phyloP scores from a whole-genome alignment of 164 flowering plant genomes.

The Saururus chinensis region DNA sequence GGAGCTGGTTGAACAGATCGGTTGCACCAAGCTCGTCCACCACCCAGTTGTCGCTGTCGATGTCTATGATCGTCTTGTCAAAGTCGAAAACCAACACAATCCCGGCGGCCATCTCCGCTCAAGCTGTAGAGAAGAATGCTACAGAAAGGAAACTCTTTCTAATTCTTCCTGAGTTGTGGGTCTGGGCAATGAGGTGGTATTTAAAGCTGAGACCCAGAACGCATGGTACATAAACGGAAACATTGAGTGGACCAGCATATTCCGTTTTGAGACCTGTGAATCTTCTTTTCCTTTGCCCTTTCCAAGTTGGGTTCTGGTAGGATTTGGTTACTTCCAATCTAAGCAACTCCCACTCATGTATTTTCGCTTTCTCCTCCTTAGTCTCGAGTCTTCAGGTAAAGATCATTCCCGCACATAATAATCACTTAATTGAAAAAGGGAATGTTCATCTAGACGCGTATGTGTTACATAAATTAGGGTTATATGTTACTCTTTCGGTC shows the following conservation, averaged over 20 bases:
- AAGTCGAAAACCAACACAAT: slow-evolving; percentile 63
- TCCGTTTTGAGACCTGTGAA: not conserved
- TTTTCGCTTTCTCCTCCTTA: too few relatives aligned
- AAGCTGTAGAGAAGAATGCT: not conserved
- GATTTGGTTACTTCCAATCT: not conserved
- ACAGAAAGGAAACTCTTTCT: too few relatives aligned
- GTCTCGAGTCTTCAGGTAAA: too few relatives aligned
- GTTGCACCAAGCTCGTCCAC: slow-evolving; percentile 53
- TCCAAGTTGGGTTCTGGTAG: too few relatives aligned
- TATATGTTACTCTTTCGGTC: too few relatives aligned
- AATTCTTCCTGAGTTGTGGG: not conserved
- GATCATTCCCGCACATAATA: too few relatives aligned
- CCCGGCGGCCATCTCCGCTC: slow-evolving; percentile 28
- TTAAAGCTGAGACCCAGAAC: not conserved
- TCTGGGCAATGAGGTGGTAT: not conserved
- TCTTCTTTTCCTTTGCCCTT: too few relatives aligned
- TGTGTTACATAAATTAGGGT: too few relatives aligned
- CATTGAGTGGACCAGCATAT: not conserved
- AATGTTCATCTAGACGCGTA: too few relatives aligned
- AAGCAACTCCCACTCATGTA: too few relatives aligned
- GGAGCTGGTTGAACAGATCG: slow-evolving; percentile 50
- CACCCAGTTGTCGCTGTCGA: slow-evolving; percentile 76
- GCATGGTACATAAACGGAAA: not conserved
- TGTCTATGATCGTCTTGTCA: slow-evolving; percentile 70
- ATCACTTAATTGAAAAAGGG: too few relatives aligned